Conservation (phyloP, 2,329 filamentous ascomycete species). For the Davidsoniella eucalypti region DNA sequence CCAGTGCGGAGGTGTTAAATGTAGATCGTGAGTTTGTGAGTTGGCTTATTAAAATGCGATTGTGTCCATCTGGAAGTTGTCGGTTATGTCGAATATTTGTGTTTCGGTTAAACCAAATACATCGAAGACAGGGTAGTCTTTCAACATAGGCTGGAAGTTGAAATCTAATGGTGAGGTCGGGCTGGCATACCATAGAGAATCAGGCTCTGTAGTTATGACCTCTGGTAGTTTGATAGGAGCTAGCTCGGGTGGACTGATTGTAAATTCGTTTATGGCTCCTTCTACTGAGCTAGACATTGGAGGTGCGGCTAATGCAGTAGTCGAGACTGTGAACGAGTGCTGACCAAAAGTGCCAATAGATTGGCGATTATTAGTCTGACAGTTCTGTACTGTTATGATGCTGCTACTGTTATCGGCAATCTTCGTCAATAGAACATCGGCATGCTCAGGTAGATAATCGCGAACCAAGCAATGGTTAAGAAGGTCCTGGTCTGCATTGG, state of each 20-base stretch:
- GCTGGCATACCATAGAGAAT: background rate
- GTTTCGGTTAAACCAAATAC: background rate
- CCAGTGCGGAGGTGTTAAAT: no score
- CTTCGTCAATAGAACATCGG: background rate
- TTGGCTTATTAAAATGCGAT: background rate
- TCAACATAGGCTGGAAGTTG: no score
- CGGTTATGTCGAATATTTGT: conserved; percentile 2
- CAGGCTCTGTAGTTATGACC: background rate
- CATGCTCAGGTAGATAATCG: conserved; percentile 2
- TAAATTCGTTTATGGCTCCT: no score
- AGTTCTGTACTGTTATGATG: background rate
- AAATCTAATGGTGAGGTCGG: background rate
- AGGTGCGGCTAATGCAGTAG: no score
- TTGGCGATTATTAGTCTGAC: background rate
- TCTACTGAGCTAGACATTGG: no score
- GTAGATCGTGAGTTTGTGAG: no score
- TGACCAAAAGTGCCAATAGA: background rate
- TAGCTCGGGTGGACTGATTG: no score
- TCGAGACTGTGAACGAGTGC: background rate
- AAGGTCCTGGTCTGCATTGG: conserved; percentile 6
- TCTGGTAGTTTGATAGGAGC: no score
- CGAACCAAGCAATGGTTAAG: conserved; percentile 4
- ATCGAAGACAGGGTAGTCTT: background rate
- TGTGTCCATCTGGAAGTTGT: background rate
- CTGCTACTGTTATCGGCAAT: conserved; percentile 1